A percentile compares a stretch with the other conserved stretches of the same genome.
These are phyloP conservation scores for Mycosarcoma maydis DNA, from an alignment of 1,284 basidiomycete species.

Conservation along the genomic window DNA sequence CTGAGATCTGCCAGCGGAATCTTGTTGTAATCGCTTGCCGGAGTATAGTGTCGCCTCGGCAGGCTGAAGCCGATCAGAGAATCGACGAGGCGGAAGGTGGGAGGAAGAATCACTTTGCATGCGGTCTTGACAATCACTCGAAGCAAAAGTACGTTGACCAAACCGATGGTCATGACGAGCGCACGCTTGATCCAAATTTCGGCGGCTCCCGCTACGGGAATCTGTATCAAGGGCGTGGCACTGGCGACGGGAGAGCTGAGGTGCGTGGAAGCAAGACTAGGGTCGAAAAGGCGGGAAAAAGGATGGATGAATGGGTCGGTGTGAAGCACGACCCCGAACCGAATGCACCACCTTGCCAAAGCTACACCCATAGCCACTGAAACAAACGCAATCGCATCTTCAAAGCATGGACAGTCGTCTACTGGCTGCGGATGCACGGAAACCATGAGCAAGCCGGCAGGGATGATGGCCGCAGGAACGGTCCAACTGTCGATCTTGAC, in stretches of 20 bases:
- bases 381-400: slow-evolving; percentile 92
- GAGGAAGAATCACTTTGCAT: slow-evolving; percentile 52
- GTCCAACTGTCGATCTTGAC: slow-evolving; percentile 61
- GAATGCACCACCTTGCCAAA: slow-evolving; percentile 74
- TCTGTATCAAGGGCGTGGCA: slow-evolving; percentile 23
- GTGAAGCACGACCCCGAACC: slow-evolving; percentile 19
- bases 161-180: slow-evolving; percentile 71
- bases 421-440: slow-evolving; percentile 83
- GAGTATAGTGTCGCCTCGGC: slow-evolving; percentile 56
- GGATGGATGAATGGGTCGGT: slow-evolving; percentile 30
- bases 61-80: slow-evolving; percentile 53
- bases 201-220: slow-evolving; percentile 12
- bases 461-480: slow-evolving; percentile 78
- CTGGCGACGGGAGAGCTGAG: no score
- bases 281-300: slow-evolving; percentile 9
- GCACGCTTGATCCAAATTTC: slow-evolving; percentile 22
- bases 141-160: slow-evolving; percentile 79
- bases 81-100: slow-evolving; percentile 49
- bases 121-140: slow-evolving; percentile 72
- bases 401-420: slow-evolving; percentile 97
- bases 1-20: slow-evolving; percentile 44
- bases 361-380: slow-evolving; percentile 83
- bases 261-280: not conserved
- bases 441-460: slow-evolving; percentile 77
- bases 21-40: slow-evolving; percentile 51